Evolutionary conservation across 2,329 filamentous ascomycete genomes (phyloP).

Genomic region (Aspergillus fischeri): DNA sequence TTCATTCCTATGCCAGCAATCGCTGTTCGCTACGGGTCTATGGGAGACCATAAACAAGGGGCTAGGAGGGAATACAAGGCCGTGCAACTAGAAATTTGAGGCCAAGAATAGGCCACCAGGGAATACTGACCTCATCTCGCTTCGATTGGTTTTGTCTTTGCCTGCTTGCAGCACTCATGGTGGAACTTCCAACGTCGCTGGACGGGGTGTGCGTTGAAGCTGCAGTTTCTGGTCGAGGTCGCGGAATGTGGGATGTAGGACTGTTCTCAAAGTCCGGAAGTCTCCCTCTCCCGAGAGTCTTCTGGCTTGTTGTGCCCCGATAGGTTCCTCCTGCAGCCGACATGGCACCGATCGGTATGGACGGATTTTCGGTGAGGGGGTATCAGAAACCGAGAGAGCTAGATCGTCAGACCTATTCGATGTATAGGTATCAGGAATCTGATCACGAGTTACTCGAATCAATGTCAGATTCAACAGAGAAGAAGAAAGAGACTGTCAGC

Average conservation of each 20-base stretch:
- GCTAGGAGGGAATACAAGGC: neutral
- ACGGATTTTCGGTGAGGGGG: constrained; percentile 6
- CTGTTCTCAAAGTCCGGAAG: constrained; percentile 52
- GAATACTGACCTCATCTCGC: constrained; percentile 76
- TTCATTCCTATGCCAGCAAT: neutral
- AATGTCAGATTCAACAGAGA: constrained; percentile 2
- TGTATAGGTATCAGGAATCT: neutral
- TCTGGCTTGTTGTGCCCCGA: constrained; percentile 51
- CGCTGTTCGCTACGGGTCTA: neutral
- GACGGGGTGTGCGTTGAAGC: constrained; percentile 33
- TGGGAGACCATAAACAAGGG: constrained; percentile 17
- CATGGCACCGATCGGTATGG: constrained; percentile 38
- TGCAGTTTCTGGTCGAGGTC: constrained; percentile 53
- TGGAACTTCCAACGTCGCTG: constrained; percentile 58
- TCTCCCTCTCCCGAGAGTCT: constrained; percentile 52
- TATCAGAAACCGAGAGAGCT: constrained; percentile 19
- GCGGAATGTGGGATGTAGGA: constrained; percentile 56
- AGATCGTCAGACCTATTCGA: constrained; percentile 6
- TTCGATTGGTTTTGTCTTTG: constrained; percentile 94
- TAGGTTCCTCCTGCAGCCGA: constrained; percentile 55
- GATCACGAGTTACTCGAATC: constrained; percentile 4
- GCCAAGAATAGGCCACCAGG: neutral
- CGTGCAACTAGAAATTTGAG: neutral
- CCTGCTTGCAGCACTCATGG: constrained; percentile 79
- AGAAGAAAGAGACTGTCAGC: constrained; percentile 7